Evolutionary conservation across 2,329 filamentous ascomycete genomes (phyloP), one percentile per base, ranked within the genome.

Genomic region (Herpotrichia juniperi): DNA sequence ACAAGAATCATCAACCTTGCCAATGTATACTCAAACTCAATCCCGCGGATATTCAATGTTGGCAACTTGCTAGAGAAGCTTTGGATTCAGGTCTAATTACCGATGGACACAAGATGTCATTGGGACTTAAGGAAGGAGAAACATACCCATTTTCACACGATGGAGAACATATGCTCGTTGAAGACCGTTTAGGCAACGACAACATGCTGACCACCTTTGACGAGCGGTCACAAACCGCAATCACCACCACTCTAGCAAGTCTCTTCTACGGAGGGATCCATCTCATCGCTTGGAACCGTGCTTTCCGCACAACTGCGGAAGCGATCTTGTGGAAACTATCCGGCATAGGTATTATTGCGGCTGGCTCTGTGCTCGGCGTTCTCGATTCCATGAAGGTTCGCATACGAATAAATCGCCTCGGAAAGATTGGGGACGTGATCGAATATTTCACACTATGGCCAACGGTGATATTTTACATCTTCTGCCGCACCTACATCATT

Each of bases 231-330:
- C n/a, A n/a, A n/a, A n/a, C n/a, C n/a, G n/a, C n/a, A n/a, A n/a
- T n/a, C n/a, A 21, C 25, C 17, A 30, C 19, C 25, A 16, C 22
- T 2, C 14, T 55, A 11, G 46, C 48, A 11, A 35, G 37, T 12
- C 12, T 56, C 28, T 28, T 46, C 35, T 52, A 54, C 42, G 55
- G 53, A 9, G 46, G 51, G 19, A 42, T 64, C 35, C 61, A 62
- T 42, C 46, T 62, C n/a, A 30, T 50, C 11, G 54, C 54, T 3
- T 59, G 58, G 58, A 45, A 48, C 16, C 53, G 56, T 9, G 49
- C 50, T 10, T 59, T 59, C 22, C 30, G 55, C 6, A 42, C 52
- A 0, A 24, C 11, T 9, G 16, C 19, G 4, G 22, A 43, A 43
- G 14, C 4, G 4, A 4, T 4, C 11, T 24, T 43, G 6, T 43